Evolutionary conservation across 1,284 basidiomycete species (phyloP).

Genomic region (Malassezia pachydermatis): DNA sequence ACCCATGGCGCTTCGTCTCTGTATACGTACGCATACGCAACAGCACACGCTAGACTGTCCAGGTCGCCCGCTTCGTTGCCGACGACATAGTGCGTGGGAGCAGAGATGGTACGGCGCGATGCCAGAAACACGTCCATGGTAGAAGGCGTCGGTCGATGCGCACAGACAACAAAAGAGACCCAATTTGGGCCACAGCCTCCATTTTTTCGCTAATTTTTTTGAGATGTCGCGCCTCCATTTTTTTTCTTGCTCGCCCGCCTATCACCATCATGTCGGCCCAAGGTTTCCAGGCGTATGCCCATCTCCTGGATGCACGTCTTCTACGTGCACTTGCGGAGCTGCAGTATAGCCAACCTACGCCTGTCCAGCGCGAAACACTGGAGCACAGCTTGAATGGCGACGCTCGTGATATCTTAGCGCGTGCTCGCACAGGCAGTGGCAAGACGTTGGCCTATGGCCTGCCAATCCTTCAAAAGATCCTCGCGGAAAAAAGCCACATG

Average conservation of each 20-base stretch:
- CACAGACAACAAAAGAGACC: too few species aligned
- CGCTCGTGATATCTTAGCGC: conserved; percentile 80
- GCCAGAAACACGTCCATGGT: conserved; percentile 1
- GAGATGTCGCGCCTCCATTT: background rate
- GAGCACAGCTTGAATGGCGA: conserved; percentile 66
- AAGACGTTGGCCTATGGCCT: conserved; percentile 95
- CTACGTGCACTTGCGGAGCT: conserved; percentile 65
- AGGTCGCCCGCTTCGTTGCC: conserved; percentile 31
- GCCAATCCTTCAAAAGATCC: conserved; percentile 77
- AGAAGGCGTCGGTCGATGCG: background rate
- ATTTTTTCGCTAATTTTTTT: too few species aligned
- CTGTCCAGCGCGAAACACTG: conserved; percentile 66
- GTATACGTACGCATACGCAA: conserved; percentile 20
- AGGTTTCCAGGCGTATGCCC: conserved; percentile 51
- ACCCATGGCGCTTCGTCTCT: conserved; percentile 47
- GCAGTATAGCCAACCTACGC: conserved; percentile 69
- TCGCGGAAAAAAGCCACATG: conserved; percentile 59
- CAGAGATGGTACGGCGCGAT: background rate
- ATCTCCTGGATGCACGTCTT: conserved; percentile 65
- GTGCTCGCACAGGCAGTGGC: conserved; percentile 87
- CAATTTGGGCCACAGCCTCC: too few species aligned
- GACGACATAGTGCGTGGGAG: conserved; percentile 9
- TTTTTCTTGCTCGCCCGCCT: conserved; percentile 6
- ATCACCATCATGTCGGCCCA: conserved; percentile 1
- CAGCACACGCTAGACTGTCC: conserved; percentile 24